phyloP scores from a whole-genome alignment of 441 rosid species.

The Daphne laureola region DNA sequence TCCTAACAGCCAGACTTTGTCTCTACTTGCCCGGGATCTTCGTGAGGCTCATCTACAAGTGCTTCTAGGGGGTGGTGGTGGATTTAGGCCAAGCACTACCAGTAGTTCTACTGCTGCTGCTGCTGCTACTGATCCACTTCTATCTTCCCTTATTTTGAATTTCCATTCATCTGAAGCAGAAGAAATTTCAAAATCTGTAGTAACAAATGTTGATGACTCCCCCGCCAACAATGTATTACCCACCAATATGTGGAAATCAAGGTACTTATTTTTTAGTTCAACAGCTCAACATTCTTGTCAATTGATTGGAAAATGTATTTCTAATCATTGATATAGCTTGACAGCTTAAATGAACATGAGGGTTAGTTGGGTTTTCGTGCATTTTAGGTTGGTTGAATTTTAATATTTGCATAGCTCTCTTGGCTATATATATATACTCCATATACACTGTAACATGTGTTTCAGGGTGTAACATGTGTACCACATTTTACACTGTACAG shows the following conservation, averaged over 20 bases:
- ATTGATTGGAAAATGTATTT: no score
- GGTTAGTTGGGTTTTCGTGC: no score
- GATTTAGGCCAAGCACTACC: slow-evolving; percentile 36
- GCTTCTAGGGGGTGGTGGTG: slow-evolving; percentile 49
- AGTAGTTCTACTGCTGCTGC: slow-evolving; percentile 34
- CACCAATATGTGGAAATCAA: slow-evolving; percentile 39
- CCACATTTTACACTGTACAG: slow-evolving; percentile 19
- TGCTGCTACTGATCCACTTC: slow-evolving; percentile 37
- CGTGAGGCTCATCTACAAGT: slow-evolving; percentile 55
- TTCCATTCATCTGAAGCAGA: slow-evolving; percentile 52
- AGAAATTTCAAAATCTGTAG: slow-evolving; percentile 45
- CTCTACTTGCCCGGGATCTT: slow-evolving; percentile 49
- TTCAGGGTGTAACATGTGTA: slow-evolving; percentile 4
- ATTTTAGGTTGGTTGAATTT: no score
- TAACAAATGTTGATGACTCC: slow-evolving; percentile 23
- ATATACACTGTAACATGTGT: no score
- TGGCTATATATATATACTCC: no score
- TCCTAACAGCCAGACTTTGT: slow-evolving; percentile 44
- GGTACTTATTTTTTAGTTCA: slow-evolving; percentile 20
- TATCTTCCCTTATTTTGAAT: slow-evolving; percentile 48
- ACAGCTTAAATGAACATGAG: no score
- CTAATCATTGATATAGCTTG: no score
- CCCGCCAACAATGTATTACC: slow-evolving; percentile 27
- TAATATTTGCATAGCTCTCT: no score
- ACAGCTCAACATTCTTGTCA: no score